phyloP scores from a whole-genome alignment of 1,284 basidiomycete species.

The Jaminaea rosea region DNA sequence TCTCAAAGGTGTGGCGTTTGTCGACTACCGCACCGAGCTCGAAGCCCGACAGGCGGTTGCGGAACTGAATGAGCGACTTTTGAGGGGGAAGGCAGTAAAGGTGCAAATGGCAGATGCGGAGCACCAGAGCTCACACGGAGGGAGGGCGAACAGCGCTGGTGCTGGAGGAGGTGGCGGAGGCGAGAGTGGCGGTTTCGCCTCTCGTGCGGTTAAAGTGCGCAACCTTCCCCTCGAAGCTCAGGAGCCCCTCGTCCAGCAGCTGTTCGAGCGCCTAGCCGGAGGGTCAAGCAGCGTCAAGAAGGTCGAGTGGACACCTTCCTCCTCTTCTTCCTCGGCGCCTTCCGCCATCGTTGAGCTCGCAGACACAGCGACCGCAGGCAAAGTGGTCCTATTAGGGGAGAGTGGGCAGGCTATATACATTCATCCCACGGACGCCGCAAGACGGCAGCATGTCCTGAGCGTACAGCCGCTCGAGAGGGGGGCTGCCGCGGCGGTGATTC shows the following conservation, averaged over 20 bases:
- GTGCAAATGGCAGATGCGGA: constrained; percentile 10
- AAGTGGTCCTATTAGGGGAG: not conserved
- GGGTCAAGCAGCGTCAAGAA: constrained; percentile 20
- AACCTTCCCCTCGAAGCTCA: constrained; percentile 38
- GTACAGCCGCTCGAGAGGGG: not conserved
- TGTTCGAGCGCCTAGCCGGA: constrained; percentile 20
- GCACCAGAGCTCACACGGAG: too few relatives aligned
- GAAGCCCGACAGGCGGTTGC: constrained; percentile 39
- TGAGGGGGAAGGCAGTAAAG: constrained; percentile 28
- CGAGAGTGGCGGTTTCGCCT: too few relatives aligned
- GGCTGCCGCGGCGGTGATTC: too few relatives aligned
- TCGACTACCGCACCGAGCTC: constrained; percentile 63
- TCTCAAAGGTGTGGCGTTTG: constrained; percentile 87
- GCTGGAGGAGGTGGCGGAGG: not conserved
- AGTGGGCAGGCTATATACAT: not conserved
- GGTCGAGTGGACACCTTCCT: not conserved
- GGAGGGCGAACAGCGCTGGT: not conserved
- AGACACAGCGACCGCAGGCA: not conserved
- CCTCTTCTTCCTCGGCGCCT: too few relatives aligned
- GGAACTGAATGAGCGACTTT: constrained; percentile 28
- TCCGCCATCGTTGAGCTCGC: not conserved
- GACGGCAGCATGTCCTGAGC: not conserved
- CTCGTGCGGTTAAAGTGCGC: constrained; percentile 14
- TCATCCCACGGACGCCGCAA: not conserved
- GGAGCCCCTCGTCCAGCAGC: constrained; percentile 44